These are phyloP conservation scores for Talaromyces marneffei DNA, from an alignment of 2,329 filamentous ascomycete species.

Conservation along the genomic window DNA sequence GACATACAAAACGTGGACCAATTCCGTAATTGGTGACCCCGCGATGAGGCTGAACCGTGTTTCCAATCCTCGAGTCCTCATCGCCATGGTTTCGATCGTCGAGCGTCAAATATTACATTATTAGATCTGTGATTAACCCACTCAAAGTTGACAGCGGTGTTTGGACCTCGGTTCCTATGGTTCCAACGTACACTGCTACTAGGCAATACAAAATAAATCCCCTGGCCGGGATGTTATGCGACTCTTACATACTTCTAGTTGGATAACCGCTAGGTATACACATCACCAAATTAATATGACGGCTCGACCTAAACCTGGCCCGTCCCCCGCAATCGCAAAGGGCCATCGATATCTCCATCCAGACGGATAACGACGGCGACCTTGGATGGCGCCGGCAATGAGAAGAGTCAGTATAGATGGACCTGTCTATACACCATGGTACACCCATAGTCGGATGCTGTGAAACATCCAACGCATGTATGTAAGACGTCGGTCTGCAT, in stretches of 20 bases:
- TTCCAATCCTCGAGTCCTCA: too few relatives aligned
- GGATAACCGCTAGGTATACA: too few relatives aligned
- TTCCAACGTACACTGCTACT: neutral
- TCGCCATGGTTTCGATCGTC: too few relatives aligned
- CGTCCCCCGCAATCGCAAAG: too few relatives aligned
- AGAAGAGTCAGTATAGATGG: too few relatives aligned
- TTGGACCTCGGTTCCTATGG: neutral
- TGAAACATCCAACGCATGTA: neutral
- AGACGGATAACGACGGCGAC: too few relatives aligned
- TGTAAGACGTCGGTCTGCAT: neutral
- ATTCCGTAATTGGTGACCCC: conserved; percentile 2
- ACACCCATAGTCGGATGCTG: neutral
- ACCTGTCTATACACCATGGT: too few relatives aligned
- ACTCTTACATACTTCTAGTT: too few relatives aligned
- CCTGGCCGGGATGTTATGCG: too few relatives aligned
- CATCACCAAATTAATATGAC: neutral
- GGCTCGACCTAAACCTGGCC: neutral
- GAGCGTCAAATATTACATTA: too few relatives aligned
- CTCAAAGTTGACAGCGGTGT: neutral
- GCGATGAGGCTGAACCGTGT: conserved; percentile 1
- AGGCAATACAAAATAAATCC: neutral
- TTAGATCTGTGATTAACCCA: neutral
- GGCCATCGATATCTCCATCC: too few relatives aligned
- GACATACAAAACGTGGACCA: neutral
- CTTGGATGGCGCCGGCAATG: too few relatives aligned